Conservation (phyloP, 805 yeast species). For the Suhomyces sp. region DNA sequence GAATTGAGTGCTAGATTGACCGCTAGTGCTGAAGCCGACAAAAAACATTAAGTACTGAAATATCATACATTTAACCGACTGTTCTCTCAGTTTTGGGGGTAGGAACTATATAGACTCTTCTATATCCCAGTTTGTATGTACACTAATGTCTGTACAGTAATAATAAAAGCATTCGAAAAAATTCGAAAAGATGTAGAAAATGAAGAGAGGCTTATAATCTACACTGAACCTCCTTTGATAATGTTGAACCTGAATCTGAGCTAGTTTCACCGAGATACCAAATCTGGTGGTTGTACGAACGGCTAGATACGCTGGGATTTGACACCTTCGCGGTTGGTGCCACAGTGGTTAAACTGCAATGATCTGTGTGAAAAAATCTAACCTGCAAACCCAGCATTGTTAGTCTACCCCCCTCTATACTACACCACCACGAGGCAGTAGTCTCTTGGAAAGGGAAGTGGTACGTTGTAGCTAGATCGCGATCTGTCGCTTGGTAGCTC, state of each 20-base stretch:
- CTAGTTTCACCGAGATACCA: too few species aligned
- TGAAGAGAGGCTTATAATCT: neutral
- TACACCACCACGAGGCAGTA: neutral
- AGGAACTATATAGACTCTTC: neutral
- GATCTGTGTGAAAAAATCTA: neutral
- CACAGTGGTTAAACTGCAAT: neutral
- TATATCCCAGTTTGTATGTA: neutral
- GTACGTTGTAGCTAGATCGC: neutral
- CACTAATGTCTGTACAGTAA: slow-evolving; percentile 5
- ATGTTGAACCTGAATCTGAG: too few species aligned
- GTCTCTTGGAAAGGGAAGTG: neutral
- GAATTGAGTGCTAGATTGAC: slow-evolving; percentile 71
- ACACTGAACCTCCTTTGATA: too few species aligned
- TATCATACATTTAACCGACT: neutral
- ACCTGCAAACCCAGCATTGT: neutral
- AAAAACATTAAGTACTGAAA: slow-evolving; percentile 7
- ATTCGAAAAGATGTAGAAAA: neutral
- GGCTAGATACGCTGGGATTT: neutral
- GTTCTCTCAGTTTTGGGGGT: neutral
- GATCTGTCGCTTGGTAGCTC: neutral
- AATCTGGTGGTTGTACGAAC: neutral
- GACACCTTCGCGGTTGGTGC: neutral
- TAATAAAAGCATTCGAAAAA: neutral
- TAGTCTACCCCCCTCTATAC: neutral
- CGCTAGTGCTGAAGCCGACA: slow-evolving; percentile 16